phyloP scores from a whole-genome alignment of 148 eudicot species.

The Spergularia bocconei region DNA sequence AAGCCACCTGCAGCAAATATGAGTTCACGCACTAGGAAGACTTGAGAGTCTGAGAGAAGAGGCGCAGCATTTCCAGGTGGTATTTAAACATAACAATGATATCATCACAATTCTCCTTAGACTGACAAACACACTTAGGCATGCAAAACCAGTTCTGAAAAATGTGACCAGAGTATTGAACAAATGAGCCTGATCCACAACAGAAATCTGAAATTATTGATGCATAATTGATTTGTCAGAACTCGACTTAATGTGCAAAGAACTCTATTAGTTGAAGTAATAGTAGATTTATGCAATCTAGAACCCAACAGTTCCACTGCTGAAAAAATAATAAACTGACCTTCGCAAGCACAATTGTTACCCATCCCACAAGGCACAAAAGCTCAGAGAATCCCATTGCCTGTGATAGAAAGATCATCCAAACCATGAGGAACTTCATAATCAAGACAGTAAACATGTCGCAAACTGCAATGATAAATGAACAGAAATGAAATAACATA shows the following conservation, averaged over 20 bases:
- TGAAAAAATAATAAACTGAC: conserved; percentile 25
- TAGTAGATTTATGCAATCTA: too few species aligned
- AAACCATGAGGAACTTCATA: not conserved
- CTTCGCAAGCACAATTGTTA: conserved; percentile 55
- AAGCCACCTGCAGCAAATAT: conserved; percentile 42
- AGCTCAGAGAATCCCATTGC: conserved; percentile 64
- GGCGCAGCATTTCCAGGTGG: too few species aligned
- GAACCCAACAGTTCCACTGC: not conserved
- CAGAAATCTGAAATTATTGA: too few species aligned
- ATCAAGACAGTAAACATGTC: not conserved
- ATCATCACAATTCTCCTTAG: too few species aligned
- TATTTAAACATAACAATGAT: too few species aligned
- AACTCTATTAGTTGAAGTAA: too few species aligned
- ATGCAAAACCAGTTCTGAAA: not conserved
- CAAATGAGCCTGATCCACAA: too few species aligned
- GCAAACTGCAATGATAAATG: not conserved
- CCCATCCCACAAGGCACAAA: conserved; percentile 57
- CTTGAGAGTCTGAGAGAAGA: not conserved
- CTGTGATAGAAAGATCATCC: conserved; percentile 31
- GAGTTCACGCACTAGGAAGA: not conserved
- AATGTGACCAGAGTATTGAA: not conserved
- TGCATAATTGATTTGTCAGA: too few species aligned
- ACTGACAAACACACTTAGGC: too few species aligned
- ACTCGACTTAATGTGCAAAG: too few species aligned
- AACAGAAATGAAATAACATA: conserved; percentile 27